These are phyloP conservation scores for Sporothrix protearum DNA, from an alignment of 2,329 filamentous ascomycete genomes.

Conservation along the genomic window DNA sequence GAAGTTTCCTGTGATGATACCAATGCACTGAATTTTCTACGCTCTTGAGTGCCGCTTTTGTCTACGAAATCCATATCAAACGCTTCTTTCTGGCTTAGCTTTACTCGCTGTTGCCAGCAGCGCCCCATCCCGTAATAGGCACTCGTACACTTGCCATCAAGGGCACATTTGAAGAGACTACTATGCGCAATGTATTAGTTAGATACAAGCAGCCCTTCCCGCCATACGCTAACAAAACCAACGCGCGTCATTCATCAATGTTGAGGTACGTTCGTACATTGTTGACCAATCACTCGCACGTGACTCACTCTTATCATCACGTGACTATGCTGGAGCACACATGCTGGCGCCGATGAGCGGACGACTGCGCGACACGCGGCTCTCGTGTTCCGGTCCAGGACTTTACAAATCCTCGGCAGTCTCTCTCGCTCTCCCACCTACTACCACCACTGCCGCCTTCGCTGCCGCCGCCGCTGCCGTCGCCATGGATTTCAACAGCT, in stretches of 20 bases:
- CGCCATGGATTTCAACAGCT: slow-evolving; percentile 64
- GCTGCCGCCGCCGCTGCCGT: not conserved
- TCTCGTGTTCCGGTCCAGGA: not conserved
- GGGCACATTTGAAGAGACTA: not conserved
- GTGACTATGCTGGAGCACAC: no score
- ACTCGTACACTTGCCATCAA: not conserved
- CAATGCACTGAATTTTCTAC: not conserved
- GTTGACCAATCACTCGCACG: no score
- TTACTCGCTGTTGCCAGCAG: not conserved
- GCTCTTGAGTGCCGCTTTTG: not conserved
- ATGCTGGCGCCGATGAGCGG: no score
- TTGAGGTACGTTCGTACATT: no score
- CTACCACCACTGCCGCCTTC: not conserved
- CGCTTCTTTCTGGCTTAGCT: not conserved
- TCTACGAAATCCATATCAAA: not conserved
- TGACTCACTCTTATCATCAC: no score
- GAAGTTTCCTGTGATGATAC: not conserved
- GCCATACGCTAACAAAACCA: no score
- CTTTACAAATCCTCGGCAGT: not conserved
- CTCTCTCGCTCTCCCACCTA: not conserved
- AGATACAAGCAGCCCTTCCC: no score
- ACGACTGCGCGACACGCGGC: not conserved
- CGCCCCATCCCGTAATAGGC: not conserved
- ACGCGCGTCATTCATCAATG: no score
- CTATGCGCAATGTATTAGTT: not conserved